Conservation (phyloP, 2,329 filamentous ascomycete species). For the Elsinoe necatrix region DNA sequence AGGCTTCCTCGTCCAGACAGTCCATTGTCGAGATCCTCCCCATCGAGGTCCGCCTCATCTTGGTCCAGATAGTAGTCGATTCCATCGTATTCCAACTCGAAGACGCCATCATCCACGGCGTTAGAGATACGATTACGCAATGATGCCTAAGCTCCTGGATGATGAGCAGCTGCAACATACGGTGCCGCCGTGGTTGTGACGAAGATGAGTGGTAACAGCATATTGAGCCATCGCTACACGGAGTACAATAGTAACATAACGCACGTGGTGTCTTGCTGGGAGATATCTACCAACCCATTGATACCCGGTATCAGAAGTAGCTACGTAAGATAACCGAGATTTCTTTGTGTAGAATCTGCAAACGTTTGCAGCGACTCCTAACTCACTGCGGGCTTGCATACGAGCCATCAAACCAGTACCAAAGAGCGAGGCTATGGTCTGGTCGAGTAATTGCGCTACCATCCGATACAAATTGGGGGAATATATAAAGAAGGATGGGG, state of each 20-base stretch:
- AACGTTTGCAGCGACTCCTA: neutral
- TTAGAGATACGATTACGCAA: neutral
- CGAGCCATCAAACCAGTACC: too few species aligned
- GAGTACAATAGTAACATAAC: too few species aligned
- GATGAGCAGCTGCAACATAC: neutral
- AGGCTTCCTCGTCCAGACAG: neutral
- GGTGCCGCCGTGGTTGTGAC: neutral
- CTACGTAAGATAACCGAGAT: neutral
- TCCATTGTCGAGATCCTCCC: neutral
- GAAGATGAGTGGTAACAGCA: neutral
- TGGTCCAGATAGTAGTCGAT: neutral
- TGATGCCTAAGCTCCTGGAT: neutral
- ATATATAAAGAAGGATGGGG: too few species aligned
- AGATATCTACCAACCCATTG: constrained; percentile 2
- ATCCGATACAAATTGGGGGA: too few species aligned
- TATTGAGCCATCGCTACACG: neutral
- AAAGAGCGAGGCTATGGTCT: too few species aligned
- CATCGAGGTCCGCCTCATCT: neutral
- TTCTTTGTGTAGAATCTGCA: neutral
- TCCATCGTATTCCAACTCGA: neutral
- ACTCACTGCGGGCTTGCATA: too few species aligned
- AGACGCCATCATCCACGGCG: neutral
- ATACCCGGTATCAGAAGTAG: neutral
- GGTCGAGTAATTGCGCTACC: too few species aligned
- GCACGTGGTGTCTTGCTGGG: too few species aligned